A percentile compares a stretch with the other conserved stretches of the same genome.
Conservation (phyloP, 805 yeast genomes). For the Myxozyma mucilagina region DNA sequence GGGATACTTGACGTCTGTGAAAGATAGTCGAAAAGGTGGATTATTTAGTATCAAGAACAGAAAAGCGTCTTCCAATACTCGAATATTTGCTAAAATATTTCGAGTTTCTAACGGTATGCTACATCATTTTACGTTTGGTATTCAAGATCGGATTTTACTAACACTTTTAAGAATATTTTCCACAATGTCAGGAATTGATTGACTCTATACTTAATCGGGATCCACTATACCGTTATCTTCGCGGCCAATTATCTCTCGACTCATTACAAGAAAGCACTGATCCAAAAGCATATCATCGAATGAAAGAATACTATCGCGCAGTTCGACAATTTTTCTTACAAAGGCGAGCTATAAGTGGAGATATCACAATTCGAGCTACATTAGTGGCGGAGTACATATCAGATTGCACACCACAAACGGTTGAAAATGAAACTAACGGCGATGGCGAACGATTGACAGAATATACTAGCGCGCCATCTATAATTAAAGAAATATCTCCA, state of each 20-base stretch:
- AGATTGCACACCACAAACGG: not conserved
- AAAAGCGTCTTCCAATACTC: not conserved
- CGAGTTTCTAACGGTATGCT: slow-evolving; percentile 12
- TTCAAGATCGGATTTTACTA: not conserved
- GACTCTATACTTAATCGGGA: slow-evolving; percentile 1
- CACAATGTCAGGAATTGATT: slow-evolving; percentile 12
- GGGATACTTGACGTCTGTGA: not conserved
- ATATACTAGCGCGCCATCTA: not conserved
- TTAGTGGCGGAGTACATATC: not conserved
- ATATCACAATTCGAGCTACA: slow-evolving; percentile 14
- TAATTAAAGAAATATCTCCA: not conserved
- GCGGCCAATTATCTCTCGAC: not conserved
- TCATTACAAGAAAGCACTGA: not conserved
- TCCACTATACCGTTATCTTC: slow-evolving; percentile 12
- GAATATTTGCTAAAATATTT: slow-evolving; percentile 1
- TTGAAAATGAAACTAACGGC: not conserved
- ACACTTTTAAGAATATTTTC: not conserved
- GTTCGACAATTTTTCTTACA: slow-evolving; percentile 6
- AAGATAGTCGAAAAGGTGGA: not conserved
- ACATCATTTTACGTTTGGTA: not conserved
- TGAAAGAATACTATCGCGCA: not conserved
- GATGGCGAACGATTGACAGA: not conserved
- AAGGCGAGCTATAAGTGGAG: slow-evolving; percentile 13
- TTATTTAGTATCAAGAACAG: not conserved
- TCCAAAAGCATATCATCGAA: not conserved